Percentiles rank a stretch among this genome's conserved stretches.
phyloP scores from a whole-genome alignment of 257 asterid genomes.

The Solanum sejunctum region DNA sequence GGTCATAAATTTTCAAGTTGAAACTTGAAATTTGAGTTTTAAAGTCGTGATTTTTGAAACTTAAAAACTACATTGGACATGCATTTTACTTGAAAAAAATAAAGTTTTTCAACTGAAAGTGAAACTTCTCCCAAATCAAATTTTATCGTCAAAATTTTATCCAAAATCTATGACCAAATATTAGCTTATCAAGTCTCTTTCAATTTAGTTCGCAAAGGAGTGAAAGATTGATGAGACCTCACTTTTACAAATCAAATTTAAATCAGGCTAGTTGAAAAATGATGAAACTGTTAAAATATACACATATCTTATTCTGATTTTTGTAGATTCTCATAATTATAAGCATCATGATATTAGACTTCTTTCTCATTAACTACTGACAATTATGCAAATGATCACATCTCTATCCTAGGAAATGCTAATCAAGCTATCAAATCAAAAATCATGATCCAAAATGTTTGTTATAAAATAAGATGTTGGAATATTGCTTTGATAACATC shows the following conservation, averaged over 20 bases:
- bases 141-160: too few species aligned
- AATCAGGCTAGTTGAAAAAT: background rate
- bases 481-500: background rate
- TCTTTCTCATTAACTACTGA: background rate
- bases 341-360: background rate
- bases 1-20: too few species aligned
- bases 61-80: too few species aligned
- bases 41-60: too few species aligned
- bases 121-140: too few species aligned
- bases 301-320: fast-evolving
- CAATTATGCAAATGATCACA: background rate
- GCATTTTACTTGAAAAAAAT: too few species aligned
- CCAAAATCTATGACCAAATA: background rate
- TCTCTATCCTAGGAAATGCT: background rate
- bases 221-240: background rate
- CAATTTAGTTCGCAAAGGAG: background rate
- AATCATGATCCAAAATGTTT: background rate
- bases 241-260: background rate
- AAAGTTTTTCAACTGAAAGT: too few species aligned
- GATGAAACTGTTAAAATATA: background rate
- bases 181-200: background rate
- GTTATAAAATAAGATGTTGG: background rate
- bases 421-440: background rate
- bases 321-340: too few species aligned
- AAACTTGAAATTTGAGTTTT: too few species aligned